Evolutionary conservation across 1,139 yeast genomes (phyloP).

Genomic region (Hansenula lynferdii): DNA sequence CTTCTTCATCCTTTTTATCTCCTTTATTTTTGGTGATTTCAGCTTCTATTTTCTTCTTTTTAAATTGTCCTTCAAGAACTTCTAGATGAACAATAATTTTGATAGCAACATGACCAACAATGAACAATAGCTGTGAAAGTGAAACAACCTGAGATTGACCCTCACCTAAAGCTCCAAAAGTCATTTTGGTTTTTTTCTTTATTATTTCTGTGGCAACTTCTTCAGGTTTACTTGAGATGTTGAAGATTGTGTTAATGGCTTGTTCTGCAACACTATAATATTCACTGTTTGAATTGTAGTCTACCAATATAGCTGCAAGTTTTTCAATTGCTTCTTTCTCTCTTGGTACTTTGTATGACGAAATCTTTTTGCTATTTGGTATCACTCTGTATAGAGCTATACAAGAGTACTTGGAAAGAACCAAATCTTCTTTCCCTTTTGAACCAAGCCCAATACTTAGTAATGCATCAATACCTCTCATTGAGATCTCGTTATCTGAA

Average conservation of each 20-base stretch:
- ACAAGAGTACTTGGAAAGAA: slow-evolving; percentile 74
- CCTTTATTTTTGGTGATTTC: slow-evolving; percentile 42
- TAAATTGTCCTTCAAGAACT: slow-evolving; percentile 77
- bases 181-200: slow-evolving; percentile 48
- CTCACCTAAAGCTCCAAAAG: slow-evolving; percentile 31
- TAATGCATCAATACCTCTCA: slow-evolving; percentile 65
- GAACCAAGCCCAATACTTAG: slow-evolving; percentile 68
- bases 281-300: slow-evolving; percentile 54
- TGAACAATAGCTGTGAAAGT: slow-evolving; percentile 74
- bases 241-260: slow-evolving; percentile 77
- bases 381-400: slow-evolving; percentile 73
- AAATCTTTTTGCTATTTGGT: slow-evolving; percentile 36
- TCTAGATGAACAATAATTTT: slow-evolving; percentile 84
- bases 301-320: slow-evolving; percentile 39
- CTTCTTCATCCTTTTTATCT: slow-evolving; percentile 33
- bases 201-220: slow-evolving; percentile 59
- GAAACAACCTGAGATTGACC: slow-evolving; percentile 39
- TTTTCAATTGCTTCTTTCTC: slow-evolving; percentile 59
- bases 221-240: slow-evolving; percentile 67
- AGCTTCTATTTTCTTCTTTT: slow-evolving; percentile 70
- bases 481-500: slow-evolving; percentile 65
- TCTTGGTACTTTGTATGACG: slow-evolving; percentile 30
- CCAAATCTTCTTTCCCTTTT: slow-evolving; percentile 56
- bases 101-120: slow-evolving; percentile 88
- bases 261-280: slow-evolving; percentile 96